Conservation (phyloP, 2,329 filamentous ascomycete genomes). For the Meredithiella fracta region DNA sequence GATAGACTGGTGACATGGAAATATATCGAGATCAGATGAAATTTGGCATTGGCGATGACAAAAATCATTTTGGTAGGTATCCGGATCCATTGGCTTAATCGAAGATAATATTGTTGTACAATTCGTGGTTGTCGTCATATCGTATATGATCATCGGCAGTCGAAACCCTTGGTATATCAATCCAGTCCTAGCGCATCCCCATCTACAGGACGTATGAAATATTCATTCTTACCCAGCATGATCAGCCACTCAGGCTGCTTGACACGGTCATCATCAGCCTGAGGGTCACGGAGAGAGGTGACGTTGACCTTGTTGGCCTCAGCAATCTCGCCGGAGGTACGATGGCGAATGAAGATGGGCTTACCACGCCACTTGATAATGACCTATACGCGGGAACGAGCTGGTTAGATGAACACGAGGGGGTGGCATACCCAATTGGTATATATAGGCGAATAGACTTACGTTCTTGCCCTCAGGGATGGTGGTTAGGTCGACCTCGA, state of each 20-base stretch:
- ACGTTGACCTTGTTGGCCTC: conserved; percentile 84
- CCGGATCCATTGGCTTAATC: background rate
- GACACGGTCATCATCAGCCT: conserved; percentile 80
- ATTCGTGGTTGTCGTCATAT: background rate
- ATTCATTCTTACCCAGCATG: conserved; percentile 62
- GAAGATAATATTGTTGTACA: background rate
- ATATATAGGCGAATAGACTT: conserved; percentile 25
- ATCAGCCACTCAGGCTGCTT: conserved; percentile 98
- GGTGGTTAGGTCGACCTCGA: conserved; percentile 80
- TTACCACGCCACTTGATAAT: conserved; percentile 99
- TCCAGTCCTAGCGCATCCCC: background rate
- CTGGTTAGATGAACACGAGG: background rate
- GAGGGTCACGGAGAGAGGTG: conserved; percentile 72
- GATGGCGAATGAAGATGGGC: conserved; percentile 99
- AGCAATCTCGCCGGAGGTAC: conserved; percentile 80
- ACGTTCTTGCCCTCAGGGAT: conserved; percentile 99
- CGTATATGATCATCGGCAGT: too few species aligned
- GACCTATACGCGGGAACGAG: conserved; percentile 38
- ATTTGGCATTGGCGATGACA: background rate
- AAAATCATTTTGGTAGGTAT: background rate
- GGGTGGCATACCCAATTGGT: background rate
- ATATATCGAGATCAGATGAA: background rate
- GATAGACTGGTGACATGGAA: background rate
- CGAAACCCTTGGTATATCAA: background rate
- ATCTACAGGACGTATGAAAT: conserved; percentile 9